Evolutionary conservation across 306 rosid species (phyloP).

Genomic region (Prunus armeniaca): DNA sequence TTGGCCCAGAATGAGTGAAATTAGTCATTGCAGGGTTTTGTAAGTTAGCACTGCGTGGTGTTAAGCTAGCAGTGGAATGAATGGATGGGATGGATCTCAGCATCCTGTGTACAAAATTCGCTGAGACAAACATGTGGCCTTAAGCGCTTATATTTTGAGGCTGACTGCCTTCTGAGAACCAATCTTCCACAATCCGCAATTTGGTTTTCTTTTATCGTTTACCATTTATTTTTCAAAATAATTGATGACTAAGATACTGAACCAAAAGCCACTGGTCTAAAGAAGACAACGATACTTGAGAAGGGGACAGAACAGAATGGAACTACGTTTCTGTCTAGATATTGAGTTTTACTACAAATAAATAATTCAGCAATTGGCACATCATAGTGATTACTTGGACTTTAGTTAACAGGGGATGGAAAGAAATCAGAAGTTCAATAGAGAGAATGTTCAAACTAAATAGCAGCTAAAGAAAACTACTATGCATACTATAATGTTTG

Average conservation of each 20-base stretch:
- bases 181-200: background rate
- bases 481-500: no score
- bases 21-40: background rate
- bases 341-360: background rate
- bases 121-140: slow-evolving; percentile 6
- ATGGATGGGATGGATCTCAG: slow-evolving; percentile 6
- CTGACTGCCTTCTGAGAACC: background rate
- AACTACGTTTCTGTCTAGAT: background rate
- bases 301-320: background rate
- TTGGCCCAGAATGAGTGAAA: background rate
- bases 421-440: no score
- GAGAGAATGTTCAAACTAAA: no score
- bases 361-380: background rate
- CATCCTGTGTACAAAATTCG: slow-evolving; percentile 9
- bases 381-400: background rate
- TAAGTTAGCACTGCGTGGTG: slow-evolving; percentile 4
- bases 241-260: background rate
- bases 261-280: background rate
- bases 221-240: background rate
- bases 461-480: no score
- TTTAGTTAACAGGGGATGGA: no score
- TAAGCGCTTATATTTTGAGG: slow-evolving; percentile 1
- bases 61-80: background rate
- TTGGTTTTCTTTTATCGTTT: no score
- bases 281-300: background rate